These are phyloP conservation scores for Micractinium conductrix DNA, from an alignment of 139 green algal species.

Conservation along the genomic window DNA sequence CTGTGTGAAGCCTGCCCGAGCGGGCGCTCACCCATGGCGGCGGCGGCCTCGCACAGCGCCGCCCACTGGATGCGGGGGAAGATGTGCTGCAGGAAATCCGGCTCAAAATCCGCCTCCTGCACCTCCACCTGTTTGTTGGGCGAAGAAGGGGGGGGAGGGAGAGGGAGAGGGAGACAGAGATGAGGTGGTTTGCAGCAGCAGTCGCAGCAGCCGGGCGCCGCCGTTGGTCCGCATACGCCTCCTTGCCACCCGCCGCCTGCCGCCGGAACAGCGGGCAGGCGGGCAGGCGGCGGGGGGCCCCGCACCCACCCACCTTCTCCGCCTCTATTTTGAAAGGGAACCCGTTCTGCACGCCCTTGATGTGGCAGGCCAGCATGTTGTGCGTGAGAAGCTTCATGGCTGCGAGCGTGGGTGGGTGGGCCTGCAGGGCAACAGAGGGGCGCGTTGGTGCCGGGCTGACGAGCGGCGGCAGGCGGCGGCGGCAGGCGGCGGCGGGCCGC, in stretches of 20 bases:
- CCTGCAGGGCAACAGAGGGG: not conserved
- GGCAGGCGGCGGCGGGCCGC: not conserved
- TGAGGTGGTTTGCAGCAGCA: too few relatives aligned
- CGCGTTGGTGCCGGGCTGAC: not conserved
- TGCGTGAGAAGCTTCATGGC: constrained; percentile 98
- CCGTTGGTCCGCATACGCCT: too few relatives aligned
- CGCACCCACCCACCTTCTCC: constrained; percentile 19
- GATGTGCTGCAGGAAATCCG: constrained; percentile 94
- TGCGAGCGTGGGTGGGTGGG: not conserved
- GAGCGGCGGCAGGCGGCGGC: not conserved
- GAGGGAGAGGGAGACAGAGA: too few relatives aligned
- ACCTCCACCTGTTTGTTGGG: constrained; percentile 57
- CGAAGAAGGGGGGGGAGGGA: too few relatives aligned
- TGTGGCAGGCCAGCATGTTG: constrained; percentile 97
- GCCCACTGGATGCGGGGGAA: constrained; percentile 87
- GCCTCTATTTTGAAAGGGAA: constrained; percentile 95
- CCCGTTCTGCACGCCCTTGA: constrained; percentile 93
- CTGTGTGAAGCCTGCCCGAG: too few relatives aligned
- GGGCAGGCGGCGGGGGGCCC: too few relatives aligned
- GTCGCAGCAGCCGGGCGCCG: too few relatives aligned
- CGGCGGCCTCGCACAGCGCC: constrained; percentile 81
- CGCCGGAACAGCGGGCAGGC: too few relatives aligned
- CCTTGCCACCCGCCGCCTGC: too few relatives aligned
- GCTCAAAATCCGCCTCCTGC: constrained; percentile 88
- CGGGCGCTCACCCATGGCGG: constrained; percentile 39